Percentiles rank a stretch among this genome's conserved stretches.
Conservation (phyloP, 2,329 filamentous ascomycete species). For the Phaeosphaeriaceae sp. region DNA sequence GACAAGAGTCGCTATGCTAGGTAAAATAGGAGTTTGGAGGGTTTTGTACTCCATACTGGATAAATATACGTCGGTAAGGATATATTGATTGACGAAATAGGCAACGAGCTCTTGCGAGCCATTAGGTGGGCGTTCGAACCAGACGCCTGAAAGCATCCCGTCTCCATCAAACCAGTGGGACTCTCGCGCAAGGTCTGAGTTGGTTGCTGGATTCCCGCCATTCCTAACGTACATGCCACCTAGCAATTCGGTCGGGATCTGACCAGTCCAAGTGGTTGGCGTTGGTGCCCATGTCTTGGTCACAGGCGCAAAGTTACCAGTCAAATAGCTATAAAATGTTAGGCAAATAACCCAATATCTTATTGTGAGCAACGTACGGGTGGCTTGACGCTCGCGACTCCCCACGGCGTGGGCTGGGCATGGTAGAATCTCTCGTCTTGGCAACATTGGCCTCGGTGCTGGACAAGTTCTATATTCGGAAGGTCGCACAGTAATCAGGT, state of each 20-base stretch:
- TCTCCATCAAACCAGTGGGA: constrained; percentile 79
- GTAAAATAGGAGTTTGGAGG: constrained; percentile 65
- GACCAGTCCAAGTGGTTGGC: constrained; percentile 63
- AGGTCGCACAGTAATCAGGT: neutral
- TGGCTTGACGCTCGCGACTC: constrained; percentile 40
- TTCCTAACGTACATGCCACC: constrained; percentile 77
- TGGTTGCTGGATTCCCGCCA: constrained; percentile 70
- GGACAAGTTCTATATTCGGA: neutral
- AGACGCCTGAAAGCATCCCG: constrained; percentile 74
- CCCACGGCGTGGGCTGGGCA: constrained; percentile 30
- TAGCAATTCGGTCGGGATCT: constrained; percentile 67
- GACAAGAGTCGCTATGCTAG: constrained; percentile 71
- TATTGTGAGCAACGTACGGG: constrained; percentile 42
- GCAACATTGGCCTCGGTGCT: constrained; percentile 15
- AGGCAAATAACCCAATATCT: neutral
- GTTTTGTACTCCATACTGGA: constrained; percentile 57
- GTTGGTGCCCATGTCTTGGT: constrained; percentile 62
- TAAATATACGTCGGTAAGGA: constrained; percentile 70
- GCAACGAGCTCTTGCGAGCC: constrained; percentile 57
- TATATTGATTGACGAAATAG: constrained; percentile 72
- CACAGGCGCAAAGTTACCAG: constrained; percentile 74
- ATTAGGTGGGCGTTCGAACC: constrained; percentile 56
- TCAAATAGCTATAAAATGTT: constrained; percentile 58
- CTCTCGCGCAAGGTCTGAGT: constrained; percentile 66
- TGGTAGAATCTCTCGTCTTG: constrained; percentile 17